Conservation (phyloP, 768 basidiomycete species). For the Leccinum longicurvipes region DNA sequence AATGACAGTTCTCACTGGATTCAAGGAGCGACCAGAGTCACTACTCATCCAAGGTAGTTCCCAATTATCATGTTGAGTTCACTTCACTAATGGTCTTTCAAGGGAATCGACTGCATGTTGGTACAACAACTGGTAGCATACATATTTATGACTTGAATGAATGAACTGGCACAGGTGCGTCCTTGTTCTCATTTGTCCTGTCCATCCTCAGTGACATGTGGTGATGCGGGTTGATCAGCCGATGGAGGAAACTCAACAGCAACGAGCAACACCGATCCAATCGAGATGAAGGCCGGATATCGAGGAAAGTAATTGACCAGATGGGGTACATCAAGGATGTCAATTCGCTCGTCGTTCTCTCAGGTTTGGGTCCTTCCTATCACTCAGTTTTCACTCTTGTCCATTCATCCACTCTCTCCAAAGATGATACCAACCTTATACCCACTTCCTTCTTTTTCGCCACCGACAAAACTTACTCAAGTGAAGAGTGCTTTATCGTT, state of each 20-base stretch:
- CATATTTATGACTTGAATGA: slow-evolving; percentile 48
- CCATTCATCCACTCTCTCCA: slow-evolving; percentile 29
- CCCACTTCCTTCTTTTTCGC: slow-evolving; percentile 68
- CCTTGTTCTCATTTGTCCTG: slow-evolving; percentile 4
- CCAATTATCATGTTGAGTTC: background rate
- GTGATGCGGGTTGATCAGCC: slow-evolving; percentile 2
- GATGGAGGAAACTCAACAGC: slow-evolving; percentile 3
- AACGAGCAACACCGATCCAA: too few species aligned
- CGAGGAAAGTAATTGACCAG: slow-evolving; percentile 78
- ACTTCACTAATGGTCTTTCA: background rate
- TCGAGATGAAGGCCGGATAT: slow-evolving; percentile 67
- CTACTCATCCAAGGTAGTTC: slow-evolving; percentile 29
- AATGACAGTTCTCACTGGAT: slow-evolving; percentile 24
- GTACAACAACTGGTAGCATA: slow-evolving; percentile 54
- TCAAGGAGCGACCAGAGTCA: slow-evolving; percentile 37
- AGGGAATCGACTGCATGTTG: slow-evolving; percentile 63
- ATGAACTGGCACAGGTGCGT: slow-evolving; percentile 38
- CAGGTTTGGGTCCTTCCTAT: slow-evolving; percentile 50
- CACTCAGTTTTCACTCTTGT: background rate
- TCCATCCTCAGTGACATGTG: slow-evolving; percentile 30
- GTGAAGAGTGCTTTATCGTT: slow-evolving; percentile 85
- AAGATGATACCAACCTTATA: slow-evolving; percentile 74
- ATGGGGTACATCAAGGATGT: slow-evolving; percentile 81
- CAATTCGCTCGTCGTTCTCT: slow-evolving; percentile 80
- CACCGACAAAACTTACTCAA: slow-evolving; percentile 68